Conservation (phyloP, 768 basidiomycete genomes). For the Ramaria rubella region DNA sequence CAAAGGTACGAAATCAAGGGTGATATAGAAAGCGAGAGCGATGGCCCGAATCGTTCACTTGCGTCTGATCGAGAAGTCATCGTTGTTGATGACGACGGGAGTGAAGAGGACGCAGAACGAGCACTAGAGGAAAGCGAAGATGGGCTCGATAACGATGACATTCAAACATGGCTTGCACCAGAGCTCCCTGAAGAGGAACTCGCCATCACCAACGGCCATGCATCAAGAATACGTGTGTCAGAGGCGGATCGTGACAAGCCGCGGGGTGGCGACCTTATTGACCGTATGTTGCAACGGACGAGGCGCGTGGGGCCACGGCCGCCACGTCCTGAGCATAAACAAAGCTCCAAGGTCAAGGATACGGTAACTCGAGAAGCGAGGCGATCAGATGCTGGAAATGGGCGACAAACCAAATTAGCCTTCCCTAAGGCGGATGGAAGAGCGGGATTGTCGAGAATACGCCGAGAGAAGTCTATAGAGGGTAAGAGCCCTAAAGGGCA, state of each 20-base stretch:
- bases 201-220: not conserved
- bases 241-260: conserved; percentile 17
- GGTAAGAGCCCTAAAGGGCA: not conserved
- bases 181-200: not conserved
- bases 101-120: conserved; percentile 6
- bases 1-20: conserved; percentile 40
- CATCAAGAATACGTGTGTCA: not conserved
- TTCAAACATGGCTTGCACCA: conserved; percentile 28
- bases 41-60: conserved; percentile 6
- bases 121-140: conserved; percentile 21
- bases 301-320: conserved; percentile 22
- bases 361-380: conserved; percentile 19
- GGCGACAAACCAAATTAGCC: not conserved
- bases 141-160: conserved; percentile 25
- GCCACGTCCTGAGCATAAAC: conserved; percentile 11
- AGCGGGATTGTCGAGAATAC: not conserved
- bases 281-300: conserved; percentile 58
- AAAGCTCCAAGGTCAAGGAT: conserved; percentile 16
- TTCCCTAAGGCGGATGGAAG: not conserved
- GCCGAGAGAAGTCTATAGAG: not conserved
- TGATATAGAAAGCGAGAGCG: conserved; percentile 56
- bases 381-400: conserved; percentile 16
- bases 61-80: conserved; percentile 15
- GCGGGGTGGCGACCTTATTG: conserved; percentile 49
- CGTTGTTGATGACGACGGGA: conserved; percentile 10